These are phyloP conservation scores for Monilinia laxa DNA, from an alignment of 2,329 filamentous ascomycete species.

Conservation along the genomic window DNA sequence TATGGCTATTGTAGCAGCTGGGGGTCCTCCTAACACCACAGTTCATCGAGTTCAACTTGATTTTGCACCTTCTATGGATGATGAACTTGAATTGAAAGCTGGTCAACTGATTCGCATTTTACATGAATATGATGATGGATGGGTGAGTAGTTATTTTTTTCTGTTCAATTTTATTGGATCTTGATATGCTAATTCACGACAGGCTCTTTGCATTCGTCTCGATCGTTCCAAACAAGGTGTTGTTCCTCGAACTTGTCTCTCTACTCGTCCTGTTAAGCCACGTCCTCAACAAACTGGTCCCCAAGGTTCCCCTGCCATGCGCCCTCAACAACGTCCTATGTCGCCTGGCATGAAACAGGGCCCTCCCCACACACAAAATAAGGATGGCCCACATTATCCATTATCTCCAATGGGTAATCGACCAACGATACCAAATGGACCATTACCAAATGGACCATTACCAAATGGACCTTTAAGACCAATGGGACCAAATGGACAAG, in stretches of 20 bases:
- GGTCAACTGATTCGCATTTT: conserved; percentile 85
- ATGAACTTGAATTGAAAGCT: conserved; percentile 78
- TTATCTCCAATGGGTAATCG: conserved; percentile 21
- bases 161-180: neutral
- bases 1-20: conserved; percentile 61
- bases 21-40: conserved; percentile 57
- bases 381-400: conserved; percentile 10
- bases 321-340: conserved; percentile 30
- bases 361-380: conserved; percentile 21
- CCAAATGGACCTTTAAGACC: conserved; percentile 27
- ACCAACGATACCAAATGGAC: conserved; percentile 30
- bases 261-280: conserved; percentile 75
- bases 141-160: conserved; percentile 60
- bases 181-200: conserved; percentile 38
- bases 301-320: conserved; percentile 34
- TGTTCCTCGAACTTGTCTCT: conserved; percentile 88
- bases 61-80: conserved; percentile 88
- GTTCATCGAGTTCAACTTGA: conserved; percentile 94
- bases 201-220: conserved; percentile 88
- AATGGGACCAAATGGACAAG: conserved; percentile 27
- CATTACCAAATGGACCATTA: conserved; percentile 22
- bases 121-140: conserved; percentile 97
- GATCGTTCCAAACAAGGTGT: conserved; percentile 93
- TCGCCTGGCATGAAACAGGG: conserved; percentile 30
- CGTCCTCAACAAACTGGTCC: conserved; percentile 38